Evolutionary conservation across 176 grass and related monocot genomes (phyloP), one percentile per base, ranked within the genome.

Genomic region (Coix lacrymajobi): DNA sequence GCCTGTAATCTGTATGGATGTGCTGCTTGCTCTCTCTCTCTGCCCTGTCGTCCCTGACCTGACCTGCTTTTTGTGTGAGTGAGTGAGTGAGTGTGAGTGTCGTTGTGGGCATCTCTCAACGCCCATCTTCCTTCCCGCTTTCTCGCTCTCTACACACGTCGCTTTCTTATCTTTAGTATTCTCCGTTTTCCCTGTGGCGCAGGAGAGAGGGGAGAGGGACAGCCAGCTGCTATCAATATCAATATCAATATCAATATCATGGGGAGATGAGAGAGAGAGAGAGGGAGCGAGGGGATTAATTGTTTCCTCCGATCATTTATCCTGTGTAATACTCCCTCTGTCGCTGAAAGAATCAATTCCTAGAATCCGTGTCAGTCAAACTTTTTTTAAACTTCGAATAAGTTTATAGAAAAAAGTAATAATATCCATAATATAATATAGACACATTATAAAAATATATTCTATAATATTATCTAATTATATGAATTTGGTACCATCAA

Each of bases 81-180:
- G 14, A 43, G 49, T 33, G 67, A 34, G 25, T 31, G 28, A 20
- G 65, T 54, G 65, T 43, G 22, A 15, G 38, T 44, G 69, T 71
- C 39, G 40, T 19, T 77, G 85, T 79, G 86, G 79, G 33, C 73
- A 88, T 83, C 80, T 62, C 64, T 38, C 43, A 74, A 74, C 71
- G 29, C 69, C 44, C 71, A 73, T 72, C 44, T 73, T 17, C 41
- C 16, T 8, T 7, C 15, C 26, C 9, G 17, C 69, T 6, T 17
- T 22, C 46, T 20, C 69, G 30, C 62, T 40, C 40, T 24, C 26
- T 17, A 69, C 82, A 70, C 77, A 71, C 56, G 14, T 90, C 88
- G 3, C 88, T 90, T 83, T 90, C 88, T 87, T 83, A 90, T 83
- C 84, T 90, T 86, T 75, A 86, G 84, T 90, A 86, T 79, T 16